Conservation (phyloP, 768 basidiomycete genomes). For the Piloderma croceum region DNA sequence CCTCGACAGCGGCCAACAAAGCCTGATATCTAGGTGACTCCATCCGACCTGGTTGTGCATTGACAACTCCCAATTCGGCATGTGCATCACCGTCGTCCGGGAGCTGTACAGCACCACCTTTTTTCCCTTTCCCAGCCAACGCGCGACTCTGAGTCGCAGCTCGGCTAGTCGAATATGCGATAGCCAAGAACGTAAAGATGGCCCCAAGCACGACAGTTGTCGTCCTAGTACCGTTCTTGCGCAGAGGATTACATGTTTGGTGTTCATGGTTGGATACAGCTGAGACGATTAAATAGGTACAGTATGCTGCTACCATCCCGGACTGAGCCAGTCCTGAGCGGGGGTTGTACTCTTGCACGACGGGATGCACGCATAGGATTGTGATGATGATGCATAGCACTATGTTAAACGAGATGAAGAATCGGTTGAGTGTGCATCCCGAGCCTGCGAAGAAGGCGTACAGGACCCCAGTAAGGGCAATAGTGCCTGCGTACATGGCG, state of each 20-base stretch:
- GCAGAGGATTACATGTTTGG: slow-evolving; percentile 82
- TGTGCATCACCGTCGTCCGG: slow-evolving; percentile 48
- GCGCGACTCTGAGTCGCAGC: slow-evolving; percentile 95
- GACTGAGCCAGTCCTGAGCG: slow-evolving; percentile 93
- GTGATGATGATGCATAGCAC: slow-evolving; percentile 75
- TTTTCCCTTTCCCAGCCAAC: slow-evolving; percentile 69
- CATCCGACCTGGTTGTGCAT: slow-evolving; percentile 74
- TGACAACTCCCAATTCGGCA: slow-evolving; percentile 73
- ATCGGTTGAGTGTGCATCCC: slow-evolving; percentile 88
- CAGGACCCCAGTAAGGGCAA: slow-evolving; percentile 82
- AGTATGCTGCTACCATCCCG: slow-evolving; percentile 96
- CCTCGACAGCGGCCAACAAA: slow-evolving; percentile 90
- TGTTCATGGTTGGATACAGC: slow-evolving; percentile 92
- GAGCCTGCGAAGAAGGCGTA: slow-evolving; percentile 88
- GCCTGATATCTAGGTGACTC: slow-evolving; percentile 93
- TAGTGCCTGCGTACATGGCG: slow-evolving; percentile 77
- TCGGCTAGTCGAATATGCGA: slow-evolving; percentile 93
- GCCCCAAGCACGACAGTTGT: slow-evolving; percentile 89
- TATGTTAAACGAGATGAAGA: slow-evolving; percentile 96
- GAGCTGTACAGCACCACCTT: slow-evolving; percentile 58
- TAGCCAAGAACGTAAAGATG: slow-evolving; percentile 94
- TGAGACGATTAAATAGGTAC: slow-evolving; percentile 90
- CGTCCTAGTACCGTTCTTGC: slow-evolving; percentile 64
- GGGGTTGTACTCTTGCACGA: slow-evolving; percentile 87
- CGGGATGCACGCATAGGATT: slow-evolving; percentile 74